Evolutionary conservation across 75 land plant species (phyloP).

Genomic region (Pinus albicaulis): DNA sequence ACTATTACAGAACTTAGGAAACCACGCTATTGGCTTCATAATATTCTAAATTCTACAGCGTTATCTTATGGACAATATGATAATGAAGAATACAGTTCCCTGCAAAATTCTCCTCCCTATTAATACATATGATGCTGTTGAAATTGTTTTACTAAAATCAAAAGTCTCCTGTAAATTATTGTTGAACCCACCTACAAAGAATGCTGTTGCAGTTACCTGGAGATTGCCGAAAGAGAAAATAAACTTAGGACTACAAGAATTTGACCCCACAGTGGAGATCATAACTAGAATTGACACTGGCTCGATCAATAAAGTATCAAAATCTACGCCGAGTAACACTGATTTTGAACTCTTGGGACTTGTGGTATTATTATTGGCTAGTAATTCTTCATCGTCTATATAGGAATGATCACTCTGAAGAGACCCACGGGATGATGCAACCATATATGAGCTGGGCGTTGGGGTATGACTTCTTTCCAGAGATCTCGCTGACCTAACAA

Average conservation of each 20-base stretch:
- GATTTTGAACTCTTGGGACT: no score
- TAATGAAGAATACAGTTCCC: conserved; percentile 6
- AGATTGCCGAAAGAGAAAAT: background rate
- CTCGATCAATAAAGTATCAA: no score
- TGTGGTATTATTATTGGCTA: no score
- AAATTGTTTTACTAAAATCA: conserved; percentile 1
- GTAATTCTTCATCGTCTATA: no score
- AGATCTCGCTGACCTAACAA: no score
- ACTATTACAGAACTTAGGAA: no score
- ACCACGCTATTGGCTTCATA: background rate
- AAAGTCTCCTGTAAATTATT: background rate
- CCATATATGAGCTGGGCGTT: no score
- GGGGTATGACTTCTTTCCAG: no score
- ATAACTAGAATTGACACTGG: background rate
- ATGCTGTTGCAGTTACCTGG: conserved; percentile 21
- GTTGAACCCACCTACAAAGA: conserved; percentile 29
- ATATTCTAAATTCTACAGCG: background rate
- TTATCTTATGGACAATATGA: background rate
- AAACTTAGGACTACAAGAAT: background rate
- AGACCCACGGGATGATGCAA: no score
- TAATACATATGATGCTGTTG: conserved; percentile 3
- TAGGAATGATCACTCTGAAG: no score
- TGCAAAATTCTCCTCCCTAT: conserved; percentile 38
- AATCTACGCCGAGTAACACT: no score
- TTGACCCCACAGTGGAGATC: background rate